phyloP scores from a whole-genome alignment of 805 yeast genomes.

The Candida insectorum region DNA sequence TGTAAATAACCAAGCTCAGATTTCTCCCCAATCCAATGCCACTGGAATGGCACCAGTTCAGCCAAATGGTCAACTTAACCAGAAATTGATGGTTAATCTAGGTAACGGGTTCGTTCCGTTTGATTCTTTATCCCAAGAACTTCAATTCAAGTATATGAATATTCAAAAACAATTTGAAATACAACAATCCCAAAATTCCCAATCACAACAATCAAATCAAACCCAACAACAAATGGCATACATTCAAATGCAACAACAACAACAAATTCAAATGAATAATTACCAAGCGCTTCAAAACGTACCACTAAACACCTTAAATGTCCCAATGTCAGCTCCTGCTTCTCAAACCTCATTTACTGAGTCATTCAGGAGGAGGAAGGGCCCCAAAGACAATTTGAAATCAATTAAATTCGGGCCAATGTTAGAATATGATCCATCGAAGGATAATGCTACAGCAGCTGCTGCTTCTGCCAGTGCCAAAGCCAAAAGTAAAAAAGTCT shows the following conservation, averaged over 20 bases:
- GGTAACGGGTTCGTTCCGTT: constrained; percentile 20
- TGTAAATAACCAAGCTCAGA: too few relatives aligned
- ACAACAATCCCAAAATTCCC: constrained; percentile 10
- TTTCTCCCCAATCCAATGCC: too few relatives aligned
- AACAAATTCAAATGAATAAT: constrained; percentile 3
- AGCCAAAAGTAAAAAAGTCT: constrained; percentile 12
- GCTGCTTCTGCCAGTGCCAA: constrained; percentile 4
- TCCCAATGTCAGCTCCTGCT: constrained; percentile 13
- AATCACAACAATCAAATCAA: constrained; percentile 6
- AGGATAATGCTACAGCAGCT: constrained; percentile 15
- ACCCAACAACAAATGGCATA: constrained; percentile 4
- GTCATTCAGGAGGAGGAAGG: not conserved
- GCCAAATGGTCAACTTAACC: too few relatives aligned
- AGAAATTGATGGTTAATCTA: constrained; percentile 19
- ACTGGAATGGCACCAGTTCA: constrained; percentile 5
- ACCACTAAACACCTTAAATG: constrained; percentile 6
- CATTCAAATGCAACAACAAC: constrained; percentile 9
- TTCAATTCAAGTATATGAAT: constrained; percentile 17
- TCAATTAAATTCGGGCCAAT: constrained; percentile 39
- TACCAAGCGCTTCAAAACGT: constrained; percentile 7
- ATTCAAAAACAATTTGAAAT: constrained; percentile 17
- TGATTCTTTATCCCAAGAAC: constrained; percentile 14
- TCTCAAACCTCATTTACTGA: constrained; percentile 17
- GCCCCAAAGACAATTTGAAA: constrained; percentile 9
- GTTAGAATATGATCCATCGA: constrained; percentile 39